phyloP scores from a whole-genome alignment of 805 yeast genomes.

The Metschnikowia peoriensis region DNA sequence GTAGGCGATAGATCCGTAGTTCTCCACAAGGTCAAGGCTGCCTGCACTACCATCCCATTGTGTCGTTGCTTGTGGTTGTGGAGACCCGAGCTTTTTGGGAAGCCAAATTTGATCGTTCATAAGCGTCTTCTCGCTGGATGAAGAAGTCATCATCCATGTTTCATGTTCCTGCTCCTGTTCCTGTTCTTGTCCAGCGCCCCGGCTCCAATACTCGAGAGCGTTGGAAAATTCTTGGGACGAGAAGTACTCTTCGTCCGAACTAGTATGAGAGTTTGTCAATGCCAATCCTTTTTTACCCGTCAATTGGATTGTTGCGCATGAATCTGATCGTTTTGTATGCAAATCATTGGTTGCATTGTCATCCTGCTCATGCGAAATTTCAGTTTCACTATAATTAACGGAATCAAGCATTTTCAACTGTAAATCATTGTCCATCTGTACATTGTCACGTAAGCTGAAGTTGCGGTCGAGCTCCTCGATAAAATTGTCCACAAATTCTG shows the following conservation, averaged over 20 bases:
- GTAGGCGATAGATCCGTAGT: slow-evolving; percentile 32
- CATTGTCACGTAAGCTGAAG: slow-evolving; percentile 19
- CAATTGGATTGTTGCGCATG: neutral
- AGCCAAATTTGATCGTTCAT: slow-evolving; percentile 8
- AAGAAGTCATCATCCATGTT: slow-evolving; percentile 5
- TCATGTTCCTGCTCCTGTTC: neutral
- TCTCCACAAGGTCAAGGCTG: slow-evolving; percentile 8
- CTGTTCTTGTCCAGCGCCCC: neutral
- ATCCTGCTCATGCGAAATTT: neutral
- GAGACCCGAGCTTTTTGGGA: neutral
- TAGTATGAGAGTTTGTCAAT: neutral
- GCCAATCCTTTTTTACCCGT: neutral
- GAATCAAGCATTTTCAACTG: neutral
- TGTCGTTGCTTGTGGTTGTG: neutral
- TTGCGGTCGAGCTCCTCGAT: slow-evolving; percentile 20
- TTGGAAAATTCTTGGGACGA: slow-evolving; percentile 30
- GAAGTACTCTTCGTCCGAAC: slow-evolving; percentile 34
- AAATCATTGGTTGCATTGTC: neutral
- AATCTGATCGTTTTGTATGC: neutral
- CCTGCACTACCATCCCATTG: neutral
- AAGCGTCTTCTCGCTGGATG: slow-evolving; percentile 19
- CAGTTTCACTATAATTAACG: neutral
- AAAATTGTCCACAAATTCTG: slow-evolving; percentile 29
- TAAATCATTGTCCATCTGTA: neutral
- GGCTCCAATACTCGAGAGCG: slow-evolving; percentile 14